Evolutionary conservation across 306 rosid genomes (phyloP), one percentile per base, ranked within the genome.

Genomic region (Begonia masoniana): DNA sequence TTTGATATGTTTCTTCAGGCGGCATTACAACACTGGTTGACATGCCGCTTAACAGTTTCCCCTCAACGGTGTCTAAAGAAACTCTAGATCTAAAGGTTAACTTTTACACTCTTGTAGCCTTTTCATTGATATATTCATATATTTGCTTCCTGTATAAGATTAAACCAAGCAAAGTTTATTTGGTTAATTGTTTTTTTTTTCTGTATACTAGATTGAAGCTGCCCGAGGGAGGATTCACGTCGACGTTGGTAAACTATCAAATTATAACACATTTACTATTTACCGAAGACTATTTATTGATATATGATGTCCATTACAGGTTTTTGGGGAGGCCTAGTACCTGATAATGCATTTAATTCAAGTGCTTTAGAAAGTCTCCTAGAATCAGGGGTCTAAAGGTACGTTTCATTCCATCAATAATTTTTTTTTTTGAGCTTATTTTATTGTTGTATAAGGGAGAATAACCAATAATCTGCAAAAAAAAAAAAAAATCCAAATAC

Each of bases 261-360:
- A 15, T 54, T 57, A 57, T 58, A 24, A 15, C 42, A 66, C 57
- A 23, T 35, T 49, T 57, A 45, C 42, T 19, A 13, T 6, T 12
- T 47, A 13, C 16, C 54, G 6, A 36, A 9, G 15, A 15, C 55
- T 52, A 46, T 51, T 15, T 45, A 55, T 15, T 54, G 31, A 52
- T 62, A 50, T 70, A 45, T 68, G 45, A 63, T 71, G 10, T 8
- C 7, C 35, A 56, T 49, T 65, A 55, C 79, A 91, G 97, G 97
- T 59, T 91, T 91, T 60, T 91, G 96, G 97, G 97, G 97, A 74
- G 97, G 97, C 41, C 82, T 91, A 55, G 59, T 91, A 64, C 97
- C 97, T 51, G 97, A 81, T 64, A 91, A 91, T 74, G 96, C 94
- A 56, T 82, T 69, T 65, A 75, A 91, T 51, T 43, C 73, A 13